Percentiles rank a stretch among this genome's conserved stretches.
These are phyloP conservation scores for Populus ilicifolia DNA, from an alignment of 345 rosid species.

Conservation along the genomic window DNA sequence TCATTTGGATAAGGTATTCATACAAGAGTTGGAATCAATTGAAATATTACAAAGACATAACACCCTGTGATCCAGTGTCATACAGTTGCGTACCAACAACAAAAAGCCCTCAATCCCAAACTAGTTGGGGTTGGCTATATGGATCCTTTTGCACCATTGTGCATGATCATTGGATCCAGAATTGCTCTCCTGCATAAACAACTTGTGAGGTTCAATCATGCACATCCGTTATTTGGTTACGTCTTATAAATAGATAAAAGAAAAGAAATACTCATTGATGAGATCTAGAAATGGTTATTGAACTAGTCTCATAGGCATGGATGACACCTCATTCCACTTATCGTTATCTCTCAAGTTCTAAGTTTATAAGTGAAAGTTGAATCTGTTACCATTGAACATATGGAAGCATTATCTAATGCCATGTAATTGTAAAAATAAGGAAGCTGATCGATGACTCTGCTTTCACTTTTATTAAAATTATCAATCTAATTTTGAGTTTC, in stretches of 20 bases:
- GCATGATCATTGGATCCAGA: neutral
- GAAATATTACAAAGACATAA: neutral
- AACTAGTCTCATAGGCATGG: neutral
- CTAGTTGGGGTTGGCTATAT: neutral
- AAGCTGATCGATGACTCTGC: neutral
- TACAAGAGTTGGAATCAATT: neutral
- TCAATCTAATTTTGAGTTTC: neutral
- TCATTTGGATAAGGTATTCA: neutral
- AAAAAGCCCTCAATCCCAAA: neutral
- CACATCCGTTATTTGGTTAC: neutral
- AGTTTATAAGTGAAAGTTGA: neutral
- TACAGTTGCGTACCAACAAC: neutral
- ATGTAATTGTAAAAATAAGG: neutral
- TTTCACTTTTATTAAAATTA: neutral
- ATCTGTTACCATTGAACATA: neutral
- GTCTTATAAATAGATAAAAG: neutral
- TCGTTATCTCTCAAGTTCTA: neutral
- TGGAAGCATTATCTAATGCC: neutral
- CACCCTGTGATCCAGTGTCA: neutral
- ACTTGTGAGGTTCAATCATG: neutral
- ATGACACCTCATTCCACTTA: neutral
- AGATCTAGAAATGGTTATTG: neutral
- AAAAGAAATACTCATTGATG: neutral
- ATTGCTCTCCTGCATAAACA: neutral
- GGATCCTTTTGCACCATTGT: neutral